Base-by-base conservation (phyloP, 257 asterid species). In the Nicotiana benthamiana region DNA sequence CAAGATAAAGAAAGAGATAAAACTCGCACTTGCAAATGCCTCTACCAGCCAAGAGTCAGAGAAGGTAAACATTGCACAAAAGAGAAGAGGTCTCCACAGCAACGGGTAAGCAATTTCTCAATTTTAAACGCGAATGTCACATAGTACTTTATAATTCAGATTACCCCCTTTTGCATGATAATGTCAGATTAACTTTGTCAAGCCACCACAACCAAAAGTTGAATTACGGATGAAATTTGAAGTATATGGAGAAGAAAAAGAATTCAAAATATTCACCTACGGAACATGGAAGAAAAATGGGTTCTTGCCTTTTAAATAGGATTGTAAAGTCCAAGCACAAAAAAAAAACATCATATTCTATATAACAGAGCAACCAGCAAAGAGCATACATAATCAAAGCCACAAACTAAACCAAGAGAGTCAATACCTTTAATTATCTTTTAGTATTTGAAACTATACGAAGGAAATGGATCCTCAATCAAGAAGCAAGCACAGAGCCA, bases 21-120 rank as follows among this genome's bases (percentile, higher is more conserved):
- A 70, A 74, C 40, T 24, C 43, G 17, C 61, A 74, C 24, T 72
- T 74, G 78, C 78, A 74, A 52, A 74, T 74, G 78, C 17, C 61
- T 46, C 61, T 46, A 74, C 61, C 43, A 48, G 43, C 24, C 60
- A 74, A 51, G 81, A 79, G 66, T 61, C 26, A 10, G 27, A 40
- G 40, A 75, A 79, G 40, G 46, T 62, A 74, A 43, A 16, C 74
- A 80, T 61, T 24, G 24, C 40, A 75, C 59, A 10, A 72, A 32
- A 9, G 26, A 2, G 66, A 51, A 82, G 10, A 51, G 24, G 24
- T 48, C 24, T 48, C 40, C 61, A 26, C 40, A 48, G 40, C 40
- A 46, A 74, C 4, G 61, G 60, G 26, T 74, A 48, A 72, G 61
- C 22, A 46, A 43, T 46, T 70, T 72, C 22, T 16, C 59, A 46